Evolutionary conservation across 257 asterid genomes (phyloP).

Genomic region (Jacaranda copaia): DNA sequence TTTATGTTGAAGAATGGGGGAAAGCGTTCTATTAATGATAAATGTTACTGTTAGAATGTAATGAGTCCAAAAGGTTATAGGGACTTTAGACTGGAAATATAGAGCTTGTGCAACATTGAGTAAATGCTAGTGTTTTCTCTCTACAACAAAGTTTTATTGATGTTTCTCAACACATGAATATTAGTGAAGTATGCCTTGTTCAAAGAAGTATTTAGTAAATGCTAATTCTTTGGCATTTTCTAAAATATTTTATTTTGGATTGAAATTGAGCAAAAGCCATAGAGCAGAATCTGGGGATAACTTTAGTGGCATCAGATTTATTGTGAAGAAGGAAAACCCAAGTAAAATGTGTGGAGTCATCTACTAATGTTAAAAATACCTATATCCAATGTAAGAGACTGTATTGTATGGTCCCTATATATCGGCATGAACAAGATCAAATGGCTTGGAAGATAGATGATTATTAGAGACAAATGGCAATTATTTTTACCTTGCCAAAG

Average conservation of each 20-base stretch:
- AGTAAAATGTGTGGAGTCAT: not conserved
- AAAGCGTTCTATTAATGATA: not conserved
- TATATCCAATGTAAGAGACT: not conserved
- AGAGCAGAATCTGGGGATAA: not conserved
- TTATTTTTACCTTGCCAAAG: not conserved
- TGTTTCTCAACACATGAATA: not conserved
- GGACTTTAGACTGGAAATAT: not conserved
- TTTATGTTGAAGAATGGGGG: not conserved
- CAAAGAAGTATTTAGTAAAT: not conserved
- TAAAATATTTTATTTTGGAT: not conserved
- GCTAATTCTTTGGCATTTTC: not conserved
- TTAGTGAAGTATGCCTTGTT: not conserved
- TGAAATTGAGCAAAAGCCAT: not conserved
- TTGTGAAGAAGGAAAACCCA: not conserved
- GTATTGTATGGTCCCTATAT: not conserved
- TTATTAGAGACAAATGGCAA: not conserved
- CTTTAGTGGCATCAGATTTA: not conserved
- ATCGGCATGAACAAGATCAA: not conserved
- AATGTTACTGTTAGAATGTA: not conserved
- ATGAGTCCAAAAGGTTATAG: not conserved
- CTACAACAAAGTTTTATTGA: slow-evolving; percentile 4
- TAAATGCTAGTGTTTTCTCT: not conserved
- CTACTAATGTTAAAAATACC: not conserved
- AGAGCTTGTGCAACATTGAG: not conserved
- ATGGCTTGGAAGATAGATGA: not conserved